Percentiles rank a stretch among this genome's conserved stretches.
Evolutionary conservation across 805 yeast species (phyloP).

Genomic region (Hanseniaspora lachancei): DNA sequence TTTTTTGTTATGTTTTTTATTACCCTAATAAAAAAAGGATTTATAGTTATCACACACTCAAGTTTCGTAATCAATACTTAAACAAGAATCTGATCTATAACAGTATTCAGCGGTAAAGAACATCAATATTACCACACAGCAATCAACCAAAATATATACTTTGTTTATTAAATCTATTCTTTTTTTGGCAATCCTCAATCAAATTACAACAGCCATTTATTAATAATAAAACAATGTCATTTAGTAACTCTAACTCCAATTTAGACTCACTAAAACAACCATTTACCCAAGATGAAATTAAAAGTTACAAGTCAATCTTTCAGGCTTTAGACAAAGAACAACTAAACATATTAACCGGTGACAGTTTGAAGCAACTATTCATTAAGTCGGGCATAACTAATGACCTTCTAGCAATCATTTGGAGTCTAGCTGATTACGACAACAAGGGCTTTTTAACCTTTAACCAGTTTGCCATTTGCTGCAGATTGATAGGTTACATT

Average conservation of each 20-base stretch:
- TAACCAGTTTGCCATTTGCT: constrained; percentile 68
- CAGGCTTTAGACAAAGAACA: constrained; percentile 64
- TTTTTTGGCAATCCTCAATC: too few relatives aligned
- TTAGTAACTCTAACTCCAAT: neutral
- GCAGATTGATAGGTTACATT: constrained; percentile 79
- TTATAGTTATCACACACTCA: too few relatives aligned
- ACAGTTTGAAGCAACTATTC: constrained; percentile 65
- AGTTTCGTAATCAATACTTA: too few relatives aligned
- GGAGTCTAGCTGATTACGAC: constrained; percentile 88
- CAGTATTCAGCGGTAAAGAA: too few relatives aligned
- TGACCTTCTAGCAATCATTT: constrained; percentile 67
- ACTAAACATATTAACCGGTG: constrained; percentile 78
- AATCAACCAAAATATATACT: too few relatives aligned
- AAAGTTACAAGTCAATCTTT: constrained; percentile 61
- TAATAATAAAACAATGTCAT: neutral
- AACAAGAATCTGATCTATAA: too few relatives aligned
- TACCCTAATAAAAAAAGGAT: too few relatives aligned
- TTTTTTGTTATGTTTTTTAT: too few relatives aligned
- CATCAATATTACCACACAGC: too few relatives aligned
- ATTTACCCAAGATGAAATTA: constrained; percentile 60
- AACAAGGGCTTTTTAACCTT: constrained; percentile 75
- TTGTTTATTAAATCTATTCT: neutral
- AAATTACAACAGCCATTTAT: too few relatives aligned
- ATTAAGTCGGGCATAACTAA: constrained; percentile 79
- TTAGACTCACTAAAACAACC: constrained; percentile 26